Percentiles rank a stretch among this genome's conserved stretches.
phyloP scores from a whole-genome alignment of 306 rosid species.

The Quercus mongolica region DNA sequence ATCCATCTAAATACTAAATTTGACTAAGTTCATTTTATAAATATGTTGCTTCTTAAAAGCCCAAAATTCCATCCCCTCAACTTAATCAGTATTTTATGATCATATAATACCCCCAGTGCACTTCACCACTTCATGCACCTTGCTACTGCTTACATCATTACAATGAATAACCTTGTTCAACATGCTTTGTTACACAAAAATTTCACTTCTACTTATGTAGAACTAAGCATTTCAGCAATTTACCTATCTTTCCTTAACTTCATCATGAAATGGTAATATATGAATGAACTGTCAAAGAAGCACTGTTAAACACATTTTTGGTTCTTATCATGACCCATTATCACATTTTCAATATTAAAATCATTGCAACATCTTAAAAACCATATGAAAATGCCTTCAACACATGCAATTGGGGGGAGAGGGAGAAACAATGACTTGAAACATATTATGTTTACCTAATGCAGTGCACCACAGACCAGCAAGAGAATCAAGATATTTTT shows the following conservation, averaged over 20 bases:
- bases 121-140: neutral
- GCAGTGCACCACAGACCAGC: slow-evolving; percentile 98
- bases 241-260: neutral
- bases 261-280: neutral
- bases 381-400: neutral
- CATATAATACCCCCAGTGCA: neutral
- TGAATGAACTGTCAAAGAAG: neutral
- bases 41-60: no score
- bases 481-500: slow-evolving; percentile 86
- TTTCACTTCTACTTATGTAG: neutral
- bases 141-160: neutral
- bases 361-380: neutral
- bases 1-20: no score
- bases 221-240: slow-evolving; percentile 1
- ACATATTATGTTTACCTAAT: slow-evolving; percentile 33
- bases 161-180: neutral
- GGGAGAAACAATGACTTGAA: neutral
- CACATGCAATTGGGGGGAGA: neutral
- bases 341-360: neutral
- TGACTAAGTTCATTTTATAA: no score
- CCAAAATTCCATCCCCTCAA: no score
- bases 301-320: neutral
- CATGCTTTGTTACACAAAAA: neutral
- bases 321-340: neutral
- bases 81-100: neutral